phyloP scores from a whole-genome alignment of 108 stramenopile genomes.

The Pseudonitzschia multiseries region DNA sequence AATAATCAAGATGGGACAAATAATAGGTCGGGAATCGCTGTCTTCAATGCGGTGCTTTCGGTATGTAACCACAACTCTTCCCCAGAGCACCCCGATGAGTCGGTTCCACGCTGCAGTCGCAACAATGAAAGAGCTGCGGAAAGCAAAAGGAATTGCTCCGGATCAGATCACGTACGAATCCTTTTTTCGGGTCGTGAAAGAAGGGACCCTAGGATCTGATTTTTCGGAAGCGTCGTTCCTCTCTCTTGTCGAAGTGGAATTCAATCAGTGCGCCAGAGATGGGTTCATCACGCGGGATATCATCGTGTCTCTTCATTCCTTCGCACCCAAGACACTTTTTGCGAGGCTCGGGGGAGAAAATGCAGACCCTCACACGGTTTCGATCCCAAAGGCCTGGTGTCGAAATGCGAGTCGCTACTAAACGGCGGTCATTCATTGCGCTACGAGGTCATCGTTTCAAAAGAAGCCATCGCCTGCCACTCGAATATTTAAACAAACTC shows the following conservation, averaged over 20 bases:
- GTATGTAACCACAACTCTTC: conserved; percentile 38
- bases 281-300: conserved; percentile 22
- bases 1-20: background rate
- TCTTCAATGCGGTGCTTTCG: conserved; percentile 40
- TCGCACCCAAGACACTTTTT: background rate
- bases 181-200: conserved; percentile 16
- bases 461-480: no score
- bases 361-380: background rate
- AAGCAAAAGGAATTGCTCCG: conserved; percentile 2
- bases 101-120: background rate
- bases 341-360: background rate
- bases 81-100: background rate
- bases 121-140: conserved; percentile 19
- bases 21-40: conserved; percentile 1
- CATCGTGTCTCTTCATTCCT: conserved; percentile 4
- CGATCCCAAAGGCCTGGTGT: conserved; percentile 13
- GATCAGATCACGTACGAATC: conserved; percentile 32
- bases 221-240: background rate
- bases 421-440: background rate
- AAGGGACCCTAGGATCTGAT: background rate
- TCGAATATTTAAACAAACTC: no score
- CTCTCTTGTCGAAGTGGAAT: conserved; percentile 24
- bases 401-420: background rate
- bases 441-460: no score
- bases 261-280: conserved; percentile 26